These are phyloP conservation scores for Mortierella sp. DNA, from an alignment of 371 early-diverging fungal species.

Conservation along the genomic window DNA sequence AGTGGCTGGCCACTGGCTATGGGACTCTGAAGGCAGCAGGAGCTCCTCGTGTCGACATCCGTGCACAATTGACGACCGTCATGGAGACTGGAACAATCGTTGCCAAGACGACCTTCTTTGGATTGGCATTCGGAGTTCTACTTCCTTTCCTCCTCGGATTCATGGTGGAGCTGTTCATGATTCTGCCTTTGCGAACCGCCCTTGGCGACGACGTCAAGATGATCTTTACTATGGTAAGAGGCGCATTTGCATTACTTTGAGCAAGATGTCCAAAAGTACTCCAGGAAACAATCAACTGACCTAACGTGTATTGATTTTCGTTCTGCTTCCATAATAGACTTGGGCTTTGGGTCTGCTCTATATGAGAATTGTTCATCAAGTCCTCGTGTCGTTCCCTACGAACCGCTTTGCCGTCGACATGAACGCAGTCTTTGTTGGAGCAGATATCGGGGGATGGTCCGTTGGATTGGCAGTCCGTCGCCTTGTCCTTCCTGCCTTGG, in stretches of 20 bases:
- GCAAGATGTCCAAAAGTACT: not conserved
- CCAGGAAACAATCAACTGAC: too few relatives aligned
- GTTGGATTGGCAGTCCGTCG: constrained; percentile 17
- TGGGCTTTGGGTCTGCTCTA: constrained; percentile 74
- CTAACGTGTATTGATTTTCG: not conserved
- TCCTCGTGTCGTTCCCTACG: constrained; percentile 62
- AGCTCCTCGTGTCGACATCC: not conserved
- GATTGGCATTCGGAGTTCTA: constrained; percentile 59
- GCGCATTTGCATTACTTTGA: not conserved
- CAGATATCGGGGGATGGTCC: constrained; percentile 29
- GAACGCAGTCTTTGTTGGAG: constrained; percentile 39
- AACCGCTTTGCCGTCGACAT: constrained; percentile 60
- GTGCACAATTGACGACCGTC: not conserved
- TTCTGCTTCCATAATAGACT: constrained; percentile 44
- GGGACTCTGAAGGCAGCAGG: not conserved
- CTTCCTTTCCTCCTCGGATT: constrained; percentile 64
- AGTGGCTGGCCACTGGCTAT: constrained; percentile 32
- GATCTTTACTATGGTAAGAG: constrained; percentile 56
- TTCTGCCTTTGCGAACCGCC: constrained; percentile 60
- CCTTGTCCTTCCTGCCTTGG: constrained; percentile 23
- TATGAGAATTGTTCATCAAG: constrained; percentile 66
- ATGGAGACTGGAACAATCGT: constrained; percentile 6
- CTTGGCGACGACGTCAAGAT: constrained; percentile 45
- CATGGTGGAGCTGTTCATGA: constrained; percentile 64
- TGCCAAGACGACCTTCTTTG: constrained; percentile 58